These are phyloP conservation scores for Stentor coeruleus DNA, from an alignment of 73 alveolate species.

Conservation along the genomic window DNA sequence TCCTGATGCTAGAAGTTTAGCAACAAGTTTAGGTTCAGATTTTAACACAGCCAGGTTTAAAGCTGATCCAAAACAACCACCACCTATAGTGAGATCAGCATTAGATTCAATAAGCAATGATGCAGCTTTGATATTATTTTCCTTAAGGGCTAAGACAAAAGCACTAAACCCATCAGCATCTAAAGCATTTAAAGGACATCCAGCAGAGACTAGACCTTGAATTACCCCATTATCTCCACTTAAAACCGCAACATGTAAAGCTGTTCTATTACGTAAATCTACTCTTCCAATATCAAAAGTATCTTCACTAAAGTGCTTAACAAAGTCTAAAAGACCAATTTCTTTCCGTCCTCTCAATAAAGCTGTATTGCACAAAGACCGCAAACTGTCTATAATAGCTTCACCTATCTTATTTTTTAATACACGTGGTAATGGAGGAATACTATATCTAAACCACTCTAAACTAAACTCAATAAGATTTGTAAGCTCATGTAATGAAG, in stretches of 20 bases:
- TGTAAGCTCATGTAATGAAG: conserved; percentile 55
- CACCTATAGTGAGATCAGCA: conserved; percentile 52
- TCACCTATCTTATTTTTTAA: conserved; percentile 44
- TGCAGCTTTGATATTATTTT: conserved; percentile 51
- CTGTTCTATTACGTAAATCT: conserved; percentile 42
- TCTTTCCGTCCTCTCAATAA: neutral
- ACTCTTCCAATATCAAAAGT: conserved; percentile 35
- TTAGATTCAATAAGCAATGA: conserved; percentile 38
- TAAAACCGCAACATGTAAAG: conserved; percentile 51
- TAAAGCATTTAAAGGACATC: conserved; percentile 37
- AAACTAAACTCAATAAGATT: conserved; percentile 62
- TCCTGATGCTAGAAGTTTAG: conserved; percentile 33
- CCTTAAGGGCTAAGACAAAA: conserved; percentile 54
- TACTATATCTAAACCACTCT: conserved; percentile 78
- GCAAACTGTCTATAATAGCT: conserved; percentile 32
- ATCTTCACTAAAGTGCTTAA: conserved; percentile 38
- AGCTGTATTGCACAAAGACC: conserved; percentile 30
- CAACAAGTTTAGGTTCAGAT: conserved; percentile 30
- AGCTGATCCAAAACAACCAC: conserved; percentile 63
- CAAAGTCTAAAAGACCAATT: conserved; percentile 40
- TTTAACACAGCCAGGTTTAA: conserved; percentile 55
- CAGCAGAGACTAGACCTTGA: conserved; percentile 38
- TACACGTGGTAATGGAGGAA: conserved; percentile 57
- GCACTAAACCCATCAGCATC: conserved; percentile 53
- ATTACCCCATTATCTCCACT: conserved; percentile 54